Percentiles rank a stretch among this genome's conserved stretches.
Evolutionary conservation across 352 stramenopile species (phyloP).

Genomic region (Phytophthora niederhauseri): DNA sequence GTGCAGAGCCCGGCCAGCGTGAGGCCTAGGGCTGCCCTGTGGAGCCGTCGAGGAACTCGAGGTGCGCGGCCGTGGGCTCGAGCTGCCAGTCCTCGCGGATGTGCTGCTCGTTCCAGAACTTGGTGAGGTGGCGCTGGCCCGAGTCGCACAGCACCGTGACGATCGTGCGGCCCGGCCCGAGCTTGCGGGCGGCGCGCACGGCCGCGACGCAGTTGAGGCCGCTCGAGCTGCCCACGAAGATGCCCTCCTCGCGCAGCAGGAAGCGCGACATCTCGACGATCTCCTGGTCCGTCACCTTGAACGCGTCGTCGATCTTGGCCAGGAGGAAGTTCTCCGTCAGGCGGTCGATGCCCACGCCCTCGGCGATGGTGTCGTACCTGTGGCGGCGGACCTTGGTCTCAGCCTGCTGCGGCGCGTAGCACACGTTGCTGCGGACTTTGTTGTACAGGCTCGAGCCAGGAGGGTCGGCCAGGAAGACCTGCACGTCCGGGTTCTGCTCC

Average conservation of each 20-base stretch:
- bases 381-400: conserved; percentile 94
- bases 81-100: conserved; percentile 76
- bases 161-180: conserved; percentile 83
- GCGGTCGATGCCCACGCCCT: conserved; percentile 98
- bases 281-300: conserved; percentile 94
- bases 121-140: conserved; percentile 89
- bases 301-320: conserved; percentile 90
- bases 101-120: conserved; percentile 88
- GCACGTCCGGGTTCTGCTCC: conserved; percentile 79
- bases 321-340: conserved; percentile 96
- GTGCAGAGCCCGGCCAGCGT: background rate
- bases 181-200: conserved; percentile 69
- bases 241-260: conserved; percentile 94
- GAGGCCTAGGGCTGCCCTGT: conserved; percentile 71
- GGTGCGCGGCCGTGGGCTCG: conserved; percentile 47
- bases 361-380: conserved; percentile 95
- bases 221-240: conserved; percentile 95
- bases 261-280: conserved; percentile 98
- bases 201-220: conserved; percentile 88
- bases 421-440: conserved; percentile 95
- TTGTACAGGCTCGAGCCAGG: conserved; percentile 97
- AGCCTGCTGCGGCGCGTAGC: conserved; percentile 94
- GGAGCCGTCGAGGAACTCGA: conserved; percentile 79
- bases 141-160: conserved; percentile 91
- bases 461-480: conserved; percentile 97